Evolutionary conservation across 768 basidiomycete genomes (phyloP).

Genomic region (Suillus plorans): DNA sequence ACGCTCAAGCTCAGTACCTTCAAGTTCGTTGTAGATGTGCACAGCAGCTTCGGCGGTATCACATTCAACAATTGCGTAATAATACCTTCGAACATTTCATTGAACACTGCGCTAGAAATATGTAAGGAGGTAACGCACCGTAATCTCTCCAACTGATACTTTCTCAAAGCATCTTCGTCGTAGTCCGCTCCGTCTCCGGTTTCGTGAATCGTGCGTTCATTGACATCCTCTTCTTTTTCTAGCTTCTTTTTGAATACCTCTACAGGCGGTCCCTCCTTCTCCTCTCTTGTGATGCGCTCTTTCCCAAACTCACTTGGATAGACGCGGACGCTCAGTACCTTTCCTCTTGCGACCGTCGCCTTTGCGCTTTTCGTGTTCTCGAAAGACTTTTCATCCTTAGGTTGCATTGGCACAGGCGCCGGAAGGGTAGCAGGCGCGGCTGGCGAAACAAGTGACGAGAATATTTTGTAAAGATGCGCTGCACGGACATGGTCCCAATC

Average conservation of each 20-base stretch:
- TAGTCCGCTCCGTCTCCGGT: slow-evolving; percentile 74
- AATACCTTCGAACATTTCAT: slow-evolving; percentile 60
- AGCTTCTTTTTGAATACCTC: slow-evolving; percentile 68
- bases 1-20: slow-evolving; percentile 93
- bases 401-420: slow-evolving; percentile 21
- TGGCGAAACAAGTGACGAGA: slow-evolving; percentile 79
- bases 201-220: slow-evolving; percentile 65
- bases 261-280: slow-evolving; percentile 84
- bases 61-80: slow-evolving; percentile 92
- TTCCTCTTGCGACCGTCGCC: slow-evolving; percentile 51
- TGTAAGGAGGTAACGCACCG: slow-evolving; percentile 49
- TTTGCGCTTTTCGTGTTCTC: slow-evolving; percentile 13
- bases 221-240: slow-evolving; percentile 54
- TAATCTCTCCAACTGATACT: slow-evolving; percentile 90
- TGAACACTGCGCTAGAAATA: not conserved
- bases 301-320: slow-evolving; percentile 96
- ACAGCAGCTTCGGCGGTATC: slow-evolving; percentile 74
- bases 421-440: slow-evolving; percentile 43
- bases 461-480: slow-evolving; percentile 86
- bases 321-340: slow-evolving; percentile 73
- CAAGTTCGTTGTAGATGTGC: slow-evolving; percentile 81
- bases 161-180: slow-evolving; percentile 83
- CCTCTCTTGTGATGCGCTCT: slow-evolving; percentile 81
- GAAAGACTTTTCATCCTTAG: slow-evolving; percentile 12
- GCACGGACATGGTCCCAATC: slow-evolving; percentile 98